phyloP scores from a whole-genome alignment of 2,329 filamentous ascomycete species.

The Colletotrichum destructivum region DNA sequence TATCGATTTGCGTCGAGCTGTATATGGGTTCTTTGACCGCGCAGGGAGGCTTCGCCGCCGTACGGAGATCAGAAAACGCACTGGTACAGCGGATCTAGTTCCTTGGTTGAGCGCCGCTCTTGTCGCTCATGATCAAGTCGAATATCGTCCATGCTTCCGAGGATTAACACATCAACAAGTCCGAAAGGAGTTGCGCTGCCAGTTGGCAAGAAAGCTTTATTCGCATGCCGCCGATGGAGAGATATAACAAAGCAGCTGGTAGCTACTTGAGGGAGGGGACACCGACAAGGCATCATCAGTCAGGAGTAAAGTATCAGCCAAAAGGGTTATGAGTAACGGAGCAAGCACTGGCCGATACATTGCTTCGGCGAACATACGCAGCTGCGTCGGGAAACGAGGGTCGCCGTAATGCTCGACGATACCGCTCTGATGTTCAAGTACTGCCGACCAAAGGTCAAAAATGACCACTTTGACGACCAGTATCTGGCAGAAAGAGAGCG shows the following conservation, averaged over 20 bases:
- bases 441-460: slow-evolving; percentile 41
- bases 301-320: too few species aligned
- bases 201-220: too few species aligned
- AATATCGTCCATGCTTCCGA: neutral
- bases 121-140: neutral
- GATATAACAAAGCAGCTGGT: too few species aligned
- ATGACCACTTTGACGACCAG: slow-evolving; percentile 46
- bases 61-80: neutral
- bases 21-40: neutral
- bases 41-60: neutral
- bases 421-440: slow-evolving; percentile 29
- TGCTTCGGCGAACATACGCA: neutral
- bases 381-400: neutral
- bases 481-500: slow-evolving; percentile 43
- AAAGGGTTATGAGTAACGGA: too few species aligned
- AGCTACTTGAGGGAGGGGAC: too few species aligned
- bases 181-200: neutral
- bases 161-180: neutral
- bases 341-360: too few species aligned
- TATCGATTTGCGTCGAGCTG: neutral
- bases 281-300: too few species aligned
- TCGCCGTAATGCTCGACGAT: neutral
- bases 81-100: neutral
- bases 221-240: too few species aligned
- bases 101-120: neutral